phyloP scores from a whole-genome alignment of 2,329 filamentous ascomycete species.

The Phyllosticta paracitricarpa region DNA sequence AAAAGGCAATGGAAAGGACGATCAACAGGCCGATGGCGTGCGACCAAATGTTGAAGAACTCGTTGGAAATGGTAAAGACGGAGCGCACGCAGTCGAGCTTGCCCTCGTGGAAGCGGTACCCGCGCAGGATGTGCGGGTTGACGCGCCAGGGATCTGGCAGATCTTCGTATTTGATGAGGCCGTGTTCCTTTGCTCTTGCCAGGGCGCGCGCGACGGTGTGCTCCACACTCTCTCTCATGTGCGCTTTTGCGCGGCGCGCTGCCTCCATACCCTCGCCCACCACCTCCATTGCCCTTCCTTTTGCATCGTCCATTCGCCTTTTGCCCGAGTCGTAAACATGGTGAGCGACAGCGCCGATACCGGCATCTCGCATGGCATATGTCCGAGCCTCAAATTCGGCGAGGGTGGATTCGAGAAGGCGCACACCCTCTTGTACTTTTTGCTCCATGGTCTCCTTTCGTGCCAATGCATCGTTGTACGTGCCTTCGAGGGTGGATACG shows the following conservation, averaged over 20 bases:
- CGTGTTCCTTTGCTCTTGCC: conserved; percentile 62
- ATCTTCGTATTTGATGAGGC: conserved; percentile 80
- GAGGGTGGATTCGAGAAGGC: conserved; percentile 75
- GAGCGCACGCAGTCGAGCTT: conserved; percentile 83
- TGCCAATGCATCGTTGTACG: conserved; percentile 77
- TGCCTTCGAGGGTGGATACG: conserved; percentile 80
- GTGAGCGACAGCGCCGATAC: conserved; percentile 62
- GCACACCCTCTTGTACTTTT: conserved; percentile 80
- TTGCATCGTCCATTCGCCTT: conserved; percentile 68
- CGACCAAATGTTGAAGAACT: conserved; percentile 96
- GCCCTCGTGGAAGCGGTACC: conserved; percentile 89
- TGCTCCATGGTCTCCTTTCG: conserved; percentile 83
- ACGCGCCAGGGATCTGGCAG: conserved; percentile 86
- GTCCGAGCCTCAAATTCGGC: conserved; percentile 76
- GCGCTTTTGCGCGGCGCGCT: conserved; percentile 69
- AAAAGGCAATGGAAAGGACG: conserved; percentile 81
- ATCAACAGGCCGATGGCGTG: conserved; percentile 83
- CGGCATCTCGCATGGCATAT: conserved; percentile 67
- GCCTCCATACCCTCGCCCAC: conserved; percentile 73
- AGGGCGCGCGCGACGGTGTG: conserved; percentile 77
- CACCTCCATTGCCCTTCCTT: conserved; percentile 64
- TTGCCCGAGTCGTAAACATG: conserved; percentile 68
- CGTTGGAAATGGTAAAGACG: conserved; percentile 78
- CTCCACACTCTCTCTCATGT: conserved; percentile 52
- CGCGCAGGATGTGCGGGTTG: conserved; percentile 84